These are phyloP conservation scores for Lepidium didymum DNA, from an alignment of 345 rosid genomes.

Conservation along the genomic window DNA sequence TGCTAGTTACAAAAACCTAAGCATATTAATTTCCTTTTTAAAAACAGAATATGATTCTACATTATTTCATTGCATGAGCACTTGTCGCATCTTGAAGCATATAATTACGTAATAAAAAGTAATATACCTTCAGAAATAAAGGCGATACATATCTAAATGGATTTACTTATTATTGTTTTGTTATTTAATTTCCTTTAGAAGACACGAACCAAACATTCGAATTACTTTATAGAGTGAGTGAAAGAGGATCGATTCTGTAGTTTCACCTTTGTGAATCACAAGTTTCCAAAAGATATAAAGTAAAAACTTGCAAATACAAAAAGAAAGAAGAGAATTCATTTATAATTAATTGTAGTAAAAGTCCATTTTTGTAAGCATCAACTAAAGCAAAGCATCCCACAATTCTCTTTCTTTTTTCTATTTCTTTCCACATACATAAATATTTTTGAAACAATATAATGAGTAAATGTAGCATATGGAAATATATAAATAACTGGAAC, in stretches of 20 bases:
- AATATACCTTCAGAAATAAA: too few relatives aligned
- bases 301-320: neutral
- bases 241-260: constrained; percentile 16
- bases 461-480: neutral
- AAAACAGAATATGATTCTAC: constrained; percentile 10
- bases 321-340: neutral
- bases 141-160: too few relatives aligned
- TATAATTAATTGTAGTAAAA: neutral
- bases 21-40: neutral
- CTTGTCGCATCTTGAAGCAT: neutral
- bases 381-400: constrained; percentile 6
- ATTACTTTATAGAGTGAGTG: neutral
- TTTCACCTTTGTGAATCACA: constrained; percentile 22
- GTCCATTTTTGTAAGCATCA: constrained; percentile 22
- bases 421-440: neutral
- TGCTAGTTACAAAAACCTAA: neutral
- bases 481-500: neutral
- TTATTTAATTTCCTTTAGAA: neutral
- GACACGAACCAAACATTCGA: neutral
- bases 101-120: neutral
- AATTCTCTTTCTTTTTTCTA: neutral
- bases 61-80: neutral
- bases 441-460: neutral
- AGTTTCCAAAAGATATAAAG: neutral
- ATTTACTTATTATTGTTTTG: neutral